phyloP scores from a whole-genome alignment of 2,329 filamentous ascomycete genomes.

The Trichoderma hamatum region DNA sequence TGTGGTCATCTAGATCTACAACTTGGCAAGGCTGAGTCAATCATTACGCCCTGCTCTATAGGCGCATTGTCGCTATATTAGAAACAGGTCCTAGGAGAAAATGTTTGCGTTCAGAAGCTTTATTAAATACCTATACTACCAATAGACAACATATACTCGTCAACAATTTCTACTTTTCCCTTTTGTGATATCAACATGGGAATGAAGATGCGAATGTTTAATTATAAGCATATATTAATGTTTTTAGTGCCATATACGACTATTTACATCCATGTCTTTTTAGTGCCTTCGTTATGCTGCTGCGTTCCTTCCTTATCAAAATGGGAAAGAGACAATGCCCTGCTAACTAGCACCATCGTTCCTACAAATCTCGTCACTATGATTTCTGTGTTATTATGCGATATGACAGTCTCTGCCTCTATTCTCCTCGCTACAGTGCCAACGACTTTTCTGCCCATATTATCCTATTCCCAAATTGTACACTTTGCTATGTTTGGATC shows the following conservation, averaged over 20 bases:
- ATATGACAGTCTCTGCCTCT: not conserved
- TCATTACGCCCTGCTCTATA: not conserved
- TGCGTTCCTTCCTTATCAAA: not conserved
- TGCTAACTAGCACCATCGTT: conserved; percentile 12
- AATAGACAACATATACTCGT: not conserved
- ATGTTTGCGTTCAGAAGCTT: not conserved
- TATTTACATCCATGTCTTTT: no score
- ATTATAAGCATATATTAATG: no score
- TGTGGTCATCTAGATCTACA: not conserved
- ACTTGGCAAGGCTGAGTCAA: not conserved
- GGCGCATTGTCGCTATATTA: not conserved
- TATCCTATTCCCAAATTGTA: conserved; percentile 33
- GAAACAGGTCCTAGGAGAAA: no score
- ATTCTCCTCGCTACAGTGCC: not conserved
- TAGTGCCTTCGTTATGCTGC: not conserved
- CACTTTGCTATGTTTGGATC: conserved; percentile 43
- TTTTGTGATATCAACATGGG: not conserved
- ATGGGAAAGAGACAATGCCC: not conserved
- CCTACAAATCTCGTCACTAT: not conserved
- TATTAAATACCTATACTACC: not conserved
- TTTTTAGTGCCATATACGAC: not conserved
- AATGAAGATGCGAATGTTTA: not conserved
- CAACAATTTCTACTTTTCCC: not conserved
- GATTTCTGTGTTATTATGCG: not conserved
- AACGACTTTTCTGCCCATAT: conserved; percentile 13